These are phyloP conservation scores for Aspergillus chevalieri DNA, from an alignment of 2,329 filamentous ascomycete genomes.

Conservation along the genomic window DNA sequence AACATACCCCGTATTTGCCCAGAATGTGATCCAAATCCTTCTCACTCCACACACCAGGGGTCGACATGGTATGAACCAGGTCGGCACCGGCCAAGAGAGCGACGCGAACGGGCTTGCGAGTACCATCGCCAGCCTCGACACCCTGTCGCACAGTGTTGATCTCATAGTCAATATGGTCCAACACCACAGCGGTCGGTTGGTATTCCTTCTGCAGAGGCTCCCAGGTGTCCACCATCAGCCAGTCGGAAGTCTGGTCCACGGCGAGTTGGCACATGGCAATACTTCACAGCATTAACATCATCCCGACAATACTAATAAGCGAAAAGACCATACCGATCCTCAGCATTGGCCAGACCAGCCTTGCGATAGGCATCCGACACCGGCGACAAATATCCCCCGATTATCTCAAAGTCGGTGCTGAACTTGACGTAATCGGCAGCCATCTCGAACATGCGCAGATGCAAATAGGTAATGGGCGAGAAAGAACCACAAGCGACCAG, in stretches of 20 bases:
- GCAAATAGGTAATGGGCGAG: slow-evolving; percentile 52
- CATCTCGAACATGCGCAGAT: slow-evolving; percentile 85
- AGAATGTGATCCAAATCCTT: slow-evolving; percentile 85
- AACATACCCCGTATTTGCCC: slow-evolving; percentile 61
- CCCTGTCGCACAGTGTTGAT: slow-evolving; percentile 75
- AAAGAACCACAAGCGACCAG: slow-evolving; percentile 54
- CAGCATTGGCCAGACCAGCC: slow-evolving; percentile 65
- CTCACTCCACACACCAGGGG: slow-evolving; percentile 68
- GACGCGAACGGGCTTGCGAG: slow-evolving; percentile 63
- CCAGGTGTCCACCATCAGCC: slow-evolving; percentile 84
- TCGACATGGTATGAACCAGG: slow-evolving; percentile 68
- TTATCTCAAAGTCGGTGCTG: slow-evolving; percentile 71
- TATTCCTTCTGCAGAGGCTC: slow-evolving; percentile 82
- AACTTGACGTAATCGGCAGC: slow-evolving; percentile 72
- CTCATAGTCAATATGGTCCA: slow-evolving; percentile 87
- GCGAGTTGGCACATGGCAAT: slow-evolving; percentile 84
- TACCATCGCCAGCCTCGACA: slow-evolving; percentile 61
- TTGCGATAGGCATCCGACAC: slow-evolving; percentile 74
- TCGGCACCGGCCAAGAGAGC: slow-evolving; percentile 76
- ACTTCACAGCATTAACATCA: slow-evolving; percentile 26
- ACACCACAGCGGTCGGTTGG: slow-evolving; percentile 78
- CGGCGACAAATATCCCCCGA: slow-evolving; percentile 80
- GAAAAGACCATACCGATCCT: slow-evolving; percentile 51
- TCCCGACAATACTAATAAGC: not conserved
- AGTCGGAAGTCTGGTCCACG: slow-evolving; percentile 63